phyloP scores from a whole-genome alignment of 1,284 basidiomycete species.

The Apiotrichum montevideense region DNA sequence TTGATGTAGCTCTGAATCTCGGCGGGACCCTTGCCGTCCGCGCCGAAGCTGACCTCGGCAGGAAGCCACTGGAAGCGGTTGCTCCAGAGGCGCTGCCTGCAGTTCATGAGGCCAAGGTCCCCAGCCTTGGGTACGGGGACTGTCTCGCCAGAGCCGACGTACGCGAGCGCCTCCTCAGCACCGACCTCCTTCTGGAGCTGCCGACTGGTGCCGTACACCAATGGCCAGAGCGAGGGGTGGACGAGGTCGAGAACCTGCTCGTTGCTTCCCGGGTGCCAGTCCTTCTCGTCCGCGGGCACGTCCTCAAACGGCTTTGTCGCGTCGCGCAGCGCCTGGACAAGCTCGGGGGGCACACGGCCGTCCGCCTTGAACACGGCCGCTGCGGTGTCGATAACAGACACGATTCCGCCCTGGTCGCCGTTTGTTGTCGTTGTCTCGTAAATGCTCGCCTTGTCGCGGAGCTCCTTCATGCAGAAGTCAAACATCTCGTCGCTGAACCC shows the following conservation, averaged over 20 bases:
- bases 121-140: neutral
- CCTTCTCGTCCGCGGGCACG: slow-evolving; percentile 4
- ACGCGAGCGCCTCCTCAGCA: neutral
- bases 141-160: slow-evolving; percentile 1
- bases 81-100: neutral
- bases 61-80: slow-evolving; percentile 15
- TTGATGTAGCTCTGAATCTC: slow-evolving; percentile 9
- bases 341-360: neutral
- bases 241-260: slow-evolving; percentile 14
- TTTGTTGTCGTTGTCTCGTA: neutral
- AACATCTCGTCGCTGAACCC: slow-evolving; percentile 12
- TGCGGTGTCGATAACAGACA: slow-evolving; percentile 5
- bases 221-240: slow-evolving; percentile 12
- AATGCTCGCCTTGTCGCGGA: slow-evolving; percentile 12
- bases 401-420: neutral
- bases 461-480: slow-evolving; percentile 5
- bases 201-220: slow-evolving; percentile 13
- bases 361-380: slow-evolving; percentile 8
- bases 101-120: neutral
- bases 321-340: neutral
- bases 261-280: slow-evolving; percentile 14
- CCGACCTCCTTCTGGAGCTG: neutral
- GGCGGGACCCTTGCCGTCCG: neutral
- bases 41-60: slow-evolving; percentile 4
- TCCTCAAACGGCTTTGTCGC: slow-evolving; percentile 5